A percentile compares a stretch with the other conserved stretches of the same genome.
phyloP scores from a whole-genome alignment of 208 protist species.

The Trypanosoma avium region DNA sequence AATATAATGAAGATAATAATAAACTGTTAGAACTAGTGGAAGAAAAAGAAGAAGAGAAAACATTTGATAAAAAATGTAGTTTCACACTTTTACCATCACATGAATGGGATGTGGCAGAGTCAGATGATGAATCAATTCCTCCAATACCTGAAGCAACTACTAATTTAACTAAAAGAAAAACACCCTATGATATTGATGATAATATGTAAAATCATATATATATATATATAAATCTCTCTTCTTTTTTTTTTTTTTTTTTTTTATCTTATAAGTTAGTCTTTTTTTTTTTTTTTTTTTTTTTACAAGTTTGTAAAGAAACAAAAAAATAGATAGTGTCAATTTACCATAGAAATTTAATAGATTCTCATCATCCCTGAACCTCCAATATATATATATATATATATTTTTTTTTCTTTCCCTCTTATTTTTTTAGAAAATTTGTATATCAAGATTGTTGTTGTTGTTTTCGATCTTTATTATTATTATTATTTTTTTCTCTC shows the following conservation, averaged over 20 bases:
- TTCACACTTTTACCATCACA: conserved; percentile 23
- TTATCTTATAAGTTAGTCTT: neutral
- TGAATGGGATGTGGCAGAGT: conserved; percentile 35
- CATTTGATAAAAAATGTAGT: neutral
- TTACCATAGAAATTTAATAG: too few species aligned
- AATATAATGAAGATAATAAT: too few species aligned
- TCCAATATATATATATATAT: too few species aligned
- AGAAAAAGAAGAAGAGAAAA: too few species aligned
- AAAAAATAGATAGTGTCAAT: neutral
- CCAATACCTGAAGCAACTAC: conserved; percentile 5
- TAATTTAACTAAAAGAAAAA: conserved; percentile 11
- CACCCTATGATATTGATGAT: conserved; percentile 38
- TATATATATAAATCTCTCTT: neutral
- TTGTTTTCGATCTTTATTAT: too few species aligned
- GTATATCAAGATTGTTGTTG: too few species aligned
- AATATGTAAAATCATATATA: neutral
- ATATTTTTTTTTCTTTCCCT: too few species aligned
- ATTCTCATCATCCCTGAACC: too few species aligned
- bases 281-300: conserved; percentile 2
- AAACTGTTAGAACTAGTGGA: too few species aligned
- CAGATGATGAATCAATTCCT: conserved; percentile 32
- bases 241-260: conserved; percentile 7
- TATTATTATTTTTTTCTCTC: too few species aligned
- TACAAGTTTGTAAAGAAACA: neutral
- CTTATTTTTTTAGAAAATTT: too few species aligned